A percentile compares a stretch with the other conserved stretches of the same genome.
These are phyloP conservation scores for Cryptococcus floricola DNA, from an alignment of 1,284 basidiomycete species.

Conservation along the genomic window DNA sequence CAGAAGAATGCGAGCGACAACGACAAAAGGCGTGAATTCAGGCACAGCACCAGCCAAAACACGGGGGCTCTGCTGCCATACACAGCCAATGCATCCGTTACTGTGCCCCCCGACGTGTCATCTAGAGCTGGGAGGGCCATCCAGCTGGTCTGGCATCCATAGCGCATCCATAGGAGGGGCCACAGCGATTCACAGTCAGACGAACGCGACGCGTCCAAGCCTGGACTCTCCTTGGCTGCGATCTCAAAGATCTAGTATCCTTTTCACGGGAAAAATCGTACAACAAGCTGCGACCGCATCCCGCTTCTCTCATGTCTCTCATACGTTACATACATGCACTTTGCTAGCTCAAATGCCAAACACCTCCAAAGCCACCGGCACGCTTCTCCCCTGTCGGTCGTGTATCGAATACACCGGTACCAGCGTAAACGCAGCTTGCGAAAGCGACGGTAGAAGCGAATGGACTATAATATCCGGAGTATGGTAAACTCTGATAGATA, in stretches of 20 bases:
- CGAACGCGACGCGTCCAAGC: neutral
- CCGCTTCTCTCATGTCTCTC: no score
- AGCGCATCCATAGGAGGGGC: no score
- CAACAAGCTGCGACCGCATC: neutral
- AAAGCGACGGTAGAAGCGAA: neutral
- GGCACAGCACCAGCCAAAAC: neutral
- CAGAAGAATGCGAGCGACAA: slow-evolving; percentile 50
- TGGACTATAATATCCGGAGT: neutral
- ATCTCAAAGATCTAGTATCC: neutral
- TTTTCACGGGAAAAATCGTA: no score
- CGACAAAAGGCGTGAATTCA: neutral
- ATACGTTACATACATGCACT: neutral
- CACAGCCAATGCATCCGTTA: no score
- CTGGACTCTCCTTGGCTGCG: neutral
- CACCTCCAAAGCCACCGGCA: slow-evolving; percentile 19
- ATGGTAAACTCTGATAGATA: slow-evolving; percentile 26
- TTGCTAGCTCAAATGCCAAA: slow-evolving; percentile 14
- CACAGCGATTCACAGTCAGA: no score
- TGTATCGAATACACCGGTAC: slow-evolving; percentile 22
- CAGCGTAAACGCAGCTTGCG: slow-evolving; percentile 7
- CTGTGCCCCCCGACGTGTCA: no score
- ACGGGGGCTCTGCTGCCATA: no score
- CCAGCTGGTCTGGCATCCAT: no score
- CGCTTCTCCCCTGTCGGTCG: slow-evolving; percentile 12
- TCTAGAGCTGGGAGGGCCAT: no score